Evolutionary conservation across 495 filamentous ascomycete species (phyloP).

Genomic region (Tuber borchii): DNA sequence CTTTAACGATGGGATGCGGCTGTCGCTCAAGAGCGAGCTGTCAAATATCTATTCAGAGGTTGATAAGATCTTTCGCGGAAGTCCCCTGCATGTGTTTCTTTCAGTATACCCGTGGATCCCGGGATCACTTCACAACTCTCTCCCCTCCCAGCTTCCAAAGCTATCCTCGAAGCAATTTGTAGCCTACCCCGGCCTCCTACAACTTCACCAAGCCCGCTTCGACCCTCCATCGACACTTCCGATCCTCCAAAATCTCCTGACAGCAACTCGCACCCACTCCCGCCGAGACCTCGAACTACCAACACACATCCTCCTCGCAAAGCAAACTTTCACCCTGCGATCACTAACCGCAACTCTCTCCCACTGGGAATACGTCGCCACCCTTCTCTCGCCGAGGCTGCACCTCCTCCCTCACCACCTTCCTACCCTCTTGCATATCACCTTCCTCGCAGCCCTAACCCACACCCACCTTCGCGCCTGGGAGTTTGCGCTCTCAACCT

Average conservation of each 20-base stretch:
- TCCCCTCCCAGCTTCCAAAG: constrained; percentile 1
- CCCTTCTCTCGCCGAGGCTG: neutral
- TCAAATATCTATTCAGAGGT: constrained; percentile 16
- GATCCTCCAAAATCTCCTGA: neutral
- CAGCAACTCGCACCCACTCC: neutral
- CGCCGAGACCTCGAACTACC: neutral
- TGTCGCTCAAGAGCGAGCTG: constrained; percentile 14
- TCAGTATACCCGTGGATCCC: constrained; percentile 19
- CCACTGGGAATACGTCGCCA: neutral
- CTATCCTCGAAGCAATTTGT: neutral
- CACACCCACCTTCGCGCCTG: constrained; percentile 21
- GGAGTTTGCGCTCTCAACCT: constrained; percentile 16
- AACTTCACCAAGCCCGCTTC: neutral
- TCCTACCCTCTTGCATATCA: constrained; percentile 9
- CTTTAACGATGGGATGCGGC: constrained; percentile 14
- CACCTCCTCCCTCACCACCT: constrained; percentile 4
- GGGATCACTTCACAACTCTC: neutral
- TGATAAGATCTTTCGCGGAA: constrained; percentile 2
- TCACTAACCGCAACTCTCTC: constrained; percentile 6
- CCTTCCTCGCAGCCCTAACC: constrained; percentile 18
- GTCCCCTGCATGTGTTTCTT: constrained; percentile 13
- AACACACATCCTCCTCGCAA: constrained; percentile 2
- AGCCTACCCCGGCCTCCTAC: neutral
- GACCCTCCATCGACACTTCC: neutral
- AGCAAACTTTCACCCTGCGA: neutral